Evolutionary conservation across 177 flowering plant species (phyloP).

Genomic region (Vitis hybrid): DNA sequence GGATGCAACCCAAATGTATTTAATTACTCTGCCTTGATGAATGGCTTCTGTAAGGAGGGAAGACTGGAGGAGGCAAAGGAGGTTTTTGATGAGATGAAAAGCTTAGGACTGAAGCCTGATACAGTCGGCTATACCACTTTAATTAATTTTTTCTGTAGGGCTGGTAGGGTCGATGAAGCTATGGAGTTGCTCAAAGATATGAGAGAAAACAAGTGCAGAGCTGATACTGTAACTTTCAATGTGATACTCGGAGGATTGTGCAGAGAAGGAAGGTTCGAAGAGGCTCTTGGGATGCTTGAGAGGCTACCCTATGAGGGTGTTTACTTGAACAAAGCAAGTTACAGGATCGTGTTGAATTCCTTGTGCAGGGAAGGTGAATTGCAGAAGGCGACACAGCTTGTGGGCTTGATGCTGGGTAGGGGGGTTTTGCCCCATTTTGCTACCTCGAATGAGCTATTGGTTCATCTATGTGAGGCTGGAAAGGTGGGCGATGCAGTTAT

Average conservation of each 20-base stretch:
- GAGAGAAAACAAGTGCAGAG: slow-evolving; percentile 54
- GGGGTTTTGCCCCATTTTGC: slow-evolving; percentile 74
- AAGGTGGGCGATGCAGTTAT: slow-evolving; percentile 50
- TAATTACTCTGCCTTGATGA: slow-evolving; percentile 72
- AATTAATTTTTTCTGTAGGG: slow-evolving; percentile 53
- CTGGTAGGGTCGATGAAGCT: slow-evolving; percentile 53
- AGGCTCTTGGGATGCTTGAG: slow-evolving; percentile 72
- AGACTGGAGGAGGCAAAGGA: slow-evolving; percentile 56
- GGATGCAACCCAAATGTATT: slow-evolving; percentile 66
- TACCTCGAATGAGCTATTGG: slow-evolving; percentile 70
- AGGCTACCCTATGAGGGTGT: slow-evolving; percentile 61
- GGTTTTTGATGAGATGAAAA: slow-evolving; percentile 63
- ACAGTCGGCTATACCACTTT: slow-evolving; percentile 70
- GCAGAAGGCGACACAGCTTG: slow-evolving; percentile 43
- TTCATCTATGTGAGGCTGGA: slow-evolving; percentile 55
- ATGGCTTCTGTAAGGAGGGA: slow-evolving; percentile 74
- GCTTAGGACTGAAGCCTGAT: slow-evolving; percentile 52
- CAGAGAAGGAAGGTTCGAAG: slow-evolving; percentile 53
- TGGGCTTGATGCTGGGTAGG: slow-evolving; percentile 66
- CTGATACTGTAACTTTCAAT: slow-evolving; percentile 67
- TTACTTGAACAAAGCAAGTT: slow-evolving; percentile 66
- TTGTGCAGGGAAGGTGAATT: slow-evolving; percentile 56
- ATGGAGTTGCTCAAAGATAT: slow-evolving; percentile 62
- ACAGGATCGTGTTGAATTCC: slow-evolving; percentile 69
- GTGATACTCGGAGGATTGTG: slow-evolving; percentile 72